phyloP scores from a whole-genome alignment of 148 eudicot species.

The Heliamphora exappendiculata region DNA sequence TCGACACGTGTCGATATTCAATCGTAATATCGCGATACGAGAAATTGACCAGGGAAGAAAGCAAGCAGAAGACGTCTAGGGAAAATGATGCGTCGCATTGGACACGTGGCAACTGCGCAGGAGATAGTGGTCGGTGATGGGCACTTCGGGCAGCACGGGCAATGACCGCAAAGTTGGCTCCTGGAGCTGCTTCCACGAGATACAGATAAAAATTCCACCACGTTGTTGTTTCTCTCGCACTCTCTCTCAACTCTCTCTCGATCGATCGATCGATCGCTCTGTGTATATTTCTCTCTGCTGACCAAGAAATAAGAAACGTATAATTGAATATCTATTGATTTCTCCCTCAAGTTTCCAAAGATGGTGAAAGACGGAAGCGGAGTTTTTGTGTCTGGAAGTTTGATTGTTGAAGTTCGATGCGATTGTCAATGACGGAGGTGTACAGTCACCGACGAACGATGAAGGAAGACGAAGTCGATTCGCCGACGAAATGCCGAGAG shows the following conservation, averaged over 20 bases:
- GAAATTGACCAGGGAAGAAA: conserved; percentile 7
- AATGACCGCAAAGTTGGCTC: background rate
- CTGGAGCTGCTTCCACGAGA: background rate
- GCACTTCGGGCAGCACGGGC: background rate
- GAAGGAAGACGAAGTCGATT: background rate
- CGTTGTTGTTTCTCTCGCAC: too few species aligned
- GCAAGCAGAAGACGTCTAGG: background rate
- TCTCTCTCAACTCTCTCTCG: background rate
- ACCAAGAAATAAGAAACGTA: too few species aligned
- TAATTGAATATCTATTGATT: too few species aligned
- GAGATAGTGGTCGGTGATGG: background rate
- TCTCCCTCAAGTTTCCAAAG: too few species aligned
- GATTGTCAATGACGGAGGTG: background rate
- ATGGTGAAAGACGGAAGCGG: background rate
- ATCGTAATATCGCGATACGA: background rate
- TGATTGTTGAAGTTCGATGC: background rate
- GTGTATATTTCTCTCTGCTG: background rate
- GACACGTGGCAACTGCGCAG: background rate
- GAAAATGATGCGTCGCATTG: background rate
- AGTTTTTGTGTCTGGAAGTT: background rate
- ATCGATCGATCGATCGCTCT: background rate
- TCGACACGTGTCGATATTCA: background rate
- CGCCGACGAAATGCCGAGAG: conserved; percentile 19
- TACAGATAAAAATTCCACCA: background rate
- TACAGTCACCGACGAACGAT: background rate